Evolutionary conservation across 2,329 filamentous ascomycete species (phyloP).

Genomic region (Amylocarpus encephaloides): DNA sequence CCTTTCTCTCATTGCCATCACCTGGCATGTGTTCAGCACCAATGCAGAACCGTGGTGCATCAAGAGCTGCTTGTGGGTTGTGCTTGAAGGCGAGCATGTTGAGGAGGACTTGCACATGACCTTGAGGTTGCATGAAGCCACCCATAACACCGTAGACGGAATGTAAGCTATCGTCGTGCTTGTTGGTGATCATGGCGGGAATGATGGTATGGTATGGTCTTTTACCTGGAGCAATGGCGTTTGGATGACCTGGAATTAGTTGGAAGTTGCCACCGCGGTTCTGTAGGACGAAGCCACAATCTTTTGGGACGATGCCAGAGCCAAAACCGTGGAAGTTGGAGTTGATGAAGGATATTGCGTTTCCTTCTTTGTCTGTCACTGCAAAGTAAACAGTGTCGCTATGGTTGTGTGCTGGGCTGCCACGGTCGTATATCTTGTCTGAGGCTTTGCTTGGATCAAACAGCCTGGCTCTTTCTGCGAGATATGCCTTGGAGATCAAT

Average conservation of each 20-base stretch:
- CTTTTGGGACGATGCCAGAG: slow-evolving; percentile 74
- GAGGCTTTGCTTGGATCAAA: slow-evolving; percentile 56
- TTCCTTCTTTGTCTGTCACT: slow-evolving; percentile 73
- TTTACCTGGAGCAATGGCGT: slow-evolving; percentile 73
- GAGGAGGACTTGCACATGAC: slow-evolving; percentile 86
- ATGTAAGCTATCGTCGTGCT: slow-evolving; percentile 66
- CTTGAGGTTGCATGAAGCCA: slow-evolving; percentile 97
- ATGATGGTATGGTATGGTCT: slow-evolving; percentile 98
- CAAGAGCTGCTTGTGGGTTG: slow-evolving; percentile 80
- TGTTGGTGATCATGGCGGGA: slow-evolving; percentile 79
- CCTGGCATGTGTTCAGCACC: slow-evolving; percentile 62
- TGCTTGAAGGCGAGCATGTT: slow-evolving; percentile 80
- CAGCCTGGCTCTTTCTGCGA: slow-evolving; percentile 59
- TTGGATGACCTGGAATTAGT: slow-evolving; percentile 66
- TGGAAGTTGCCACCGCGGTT: slow-evolving; percentile 88
- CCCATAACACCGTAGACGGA: slow-evolving; percentile 95
- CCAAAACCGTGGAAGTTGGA: slow-evolving; percentile 89
- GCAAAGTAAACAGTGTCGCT: slow-evolving; percentile 95
- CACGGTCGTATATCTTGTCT: slow-evolving; percentile 54
- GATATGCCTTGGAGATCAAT: slow-evolving; percentile 67
- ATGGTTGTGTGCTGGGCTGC: slow-evolving; percentile 76
- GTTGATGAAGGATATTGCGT: slow-evolving; percentile 95
- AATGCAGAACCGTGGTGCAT: slow-evolving; percentile 87
- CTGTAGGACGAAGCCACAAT: slow-evolving; percentile 89
- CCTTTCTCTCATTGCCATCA: slow-evolving; percentile 49